Percentiles rank a stretch among this genome's conserved stretches.
Evolutionary conservation across 352 stramenopile genomes (phyloP).

Genomic region (Globisporangium rhizosaccharum): DNA sequence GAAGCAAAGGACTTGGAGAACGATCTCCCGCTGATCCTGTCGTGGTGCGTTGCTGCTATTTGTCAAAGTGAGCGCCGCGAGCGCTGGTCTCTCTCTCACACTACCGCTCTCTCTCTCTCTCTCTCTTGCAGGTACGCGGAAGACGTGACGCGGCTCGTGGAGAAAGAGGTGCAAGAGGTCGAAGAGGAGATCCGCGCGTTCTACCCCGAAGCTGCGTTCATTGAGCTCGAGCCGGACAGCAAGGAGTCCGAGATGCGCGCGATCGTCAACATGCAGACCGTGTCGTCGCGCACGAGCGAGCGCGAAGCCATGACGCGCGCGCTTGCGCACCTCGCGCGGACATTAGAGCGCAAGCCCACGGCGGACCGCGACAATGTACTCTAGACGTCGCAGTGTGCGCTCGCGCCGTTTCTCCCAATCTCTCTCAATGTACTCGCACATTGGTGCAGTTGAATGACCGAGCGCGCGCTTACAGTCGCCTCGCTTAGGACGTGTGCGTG

Average conservation of each 20-base stretch:
- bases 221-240: slow-evolving; percentile 96
- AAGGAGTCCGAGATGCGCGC: slow-evolving; percentile 86
- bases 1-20: slow-evolving; percentile 88
- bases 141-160: slow-evolving; percentile 94
- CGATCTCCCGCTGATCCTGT: slow-evolving; percentile 91
- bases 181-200: slow-evolving; percentile 90
- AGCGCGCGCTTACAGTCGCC: too few species aligned
- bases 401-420: too few species aligned
- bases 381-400: background rate
- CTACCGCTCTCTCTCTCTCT: background rate
- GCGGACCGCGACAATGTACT: slow-evolving; percentile 15
- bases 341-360: slow-evolving; percentile 36
- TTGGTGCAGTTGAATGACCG: too few species aligned
- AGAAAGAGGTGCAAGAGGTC: slow-evolving; percentile 95
- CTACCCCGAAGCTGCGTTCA: slow-evolving; percentile 95
- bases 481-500: too few species aligned
- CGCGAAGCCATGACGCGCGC: slow-evolving; percentile 80
- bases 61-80: background rate
- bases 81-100: too few species aligned
- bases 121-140: slow-evolving; percentile 71
- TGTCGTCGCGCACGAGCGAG: slow-evolving; percentile 77
- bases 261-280: slow-evolving; percentile 75
- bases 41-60: slow-evolving; percentile 62
- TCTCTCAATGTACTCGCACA: too few species aligned
- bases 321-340: slow-evolving; percentile 66